A percentile compares a stretch with the other conserved stretches of the same genome.
phyloP scores from a whole-genome alignment of 257 asterid genomes.

The Lithospermum erythrorhizon region DNA sequence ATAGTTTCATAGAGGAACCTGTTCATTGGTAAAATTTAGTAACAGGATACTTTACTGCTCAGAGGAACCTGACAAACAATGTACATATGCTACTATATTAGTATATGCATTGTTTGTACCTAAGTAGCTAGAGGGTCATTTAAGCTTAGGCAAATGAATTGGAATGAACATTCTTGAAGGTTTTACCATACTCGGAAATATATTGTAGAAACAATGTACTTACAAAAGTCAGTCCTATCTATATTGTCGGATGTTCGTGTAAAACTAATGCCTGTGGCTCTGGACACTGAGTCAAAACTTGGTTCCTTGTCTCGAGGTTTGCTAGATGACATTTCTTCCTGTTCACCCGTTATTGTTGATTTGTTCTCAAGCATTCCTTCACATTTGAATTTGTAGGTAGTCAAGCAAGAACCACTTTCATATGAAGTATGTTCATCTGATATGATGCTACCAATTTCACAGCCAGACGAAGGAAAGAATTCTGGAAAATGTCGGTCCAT shows the following conservation, averaged over 20 bases:
- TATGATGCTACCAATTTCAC: slow-evolving; percentile 12
- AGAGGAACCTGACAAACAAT: background rate
- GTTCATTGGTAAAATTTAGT: background rate
- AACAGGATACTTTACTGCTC: background rate
- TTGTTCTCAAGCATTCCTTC: slow-evolving; percentile 5
- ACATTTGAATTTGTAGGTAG: slow-evolving; percentile 6
- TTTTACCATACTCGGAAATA: background rate
- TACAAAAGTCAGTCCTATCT: background rate
- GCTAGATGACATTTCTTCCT: slow-evolving; percentile 4
- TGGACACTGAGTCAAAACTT: background rate
- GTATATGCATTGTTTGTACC: background rate
- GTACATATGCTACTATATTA: background rate
- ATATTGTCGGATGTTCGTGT: background rate
- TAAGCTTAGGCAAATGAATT: background rate
- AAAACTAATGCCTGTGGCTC: no score
- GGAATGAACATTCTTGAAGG: background rate
- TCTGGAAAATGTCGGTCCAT: slow-evolving; percentile 20
- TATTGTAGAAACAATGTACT: background rate
- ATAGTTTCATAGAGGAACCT: background rate
- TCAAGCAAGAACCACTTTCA: slow-evolving; percentile 10
- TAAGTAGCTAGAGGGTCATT: no score
- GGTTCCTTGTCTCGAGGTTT: slow-evolving; percentile 9
- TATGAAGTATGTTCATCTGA: slow-evolving; percentile 8
- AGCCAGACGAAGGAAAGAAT: slow-evolving; percentile 23
- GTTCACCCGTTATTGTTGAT: background rate